These are phyloP conservation scores for Crithidia expoeki DNA, from an alignment of 208 protist species.

Conservation along the genomic window DNA sequence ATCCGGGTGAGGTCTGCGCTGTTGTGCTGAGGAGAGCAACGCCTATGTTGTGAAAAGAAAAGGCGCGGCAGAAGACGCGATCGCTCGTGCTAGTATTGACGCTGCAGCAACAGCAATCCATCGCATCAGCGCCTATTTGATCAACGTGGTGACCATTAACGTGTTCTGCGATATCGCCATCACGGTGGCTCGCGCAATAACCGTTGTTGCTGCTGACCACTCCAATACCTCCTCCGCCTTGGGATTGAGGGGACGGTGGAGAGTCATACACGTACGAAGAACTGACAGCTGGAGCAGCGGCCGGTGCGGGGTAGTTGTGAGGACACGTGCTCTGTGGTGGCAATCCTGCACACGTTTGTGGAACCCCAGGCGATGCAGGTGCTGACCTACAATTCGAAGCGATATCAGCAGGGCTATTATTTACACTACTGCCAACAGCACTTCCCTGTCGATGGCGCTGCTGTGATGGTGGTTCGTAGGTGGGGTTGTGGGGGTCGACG, in stretches of 20 bases:
- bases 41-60: conserved; percentile 9
- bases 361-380: too few species aligned
- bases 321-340: too few species aligned
- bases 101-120: conserved; percentile 12
- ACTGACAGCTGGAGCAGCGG: background rate
- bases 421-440: too few species aligned
- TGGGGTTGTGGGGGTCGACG: background rate
- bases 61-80: conserved; percentile 11
- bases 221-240: too few species aligned
- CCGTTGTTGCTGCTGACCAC: too few species aligned
- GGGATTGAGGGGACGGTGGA: too few species aligned
- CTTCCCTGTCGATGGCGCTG: too few species aligned
- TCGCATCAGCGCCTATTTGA: background rate
- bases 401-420: too few species aligned
- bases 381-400: too few species aligned
- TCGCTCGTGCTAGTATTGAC: background rate
- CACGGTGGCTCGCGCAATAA: background rate
- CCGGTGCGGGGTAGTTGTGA: background rate
- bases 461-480: conserved; percentile 4
- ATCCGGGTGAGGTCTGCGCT: conserved; percentile 21
- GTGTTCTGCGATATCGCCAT: background rate
- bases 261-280: background rate
- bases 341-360: too few species aligned
- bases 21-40: conserved; percentile 23
- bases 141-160: background rate